These are phyloP conservation scores for Cydonia oblonga DNA, from an alignment of 331 rosid species.

Conservation along the genomic window DNA sequence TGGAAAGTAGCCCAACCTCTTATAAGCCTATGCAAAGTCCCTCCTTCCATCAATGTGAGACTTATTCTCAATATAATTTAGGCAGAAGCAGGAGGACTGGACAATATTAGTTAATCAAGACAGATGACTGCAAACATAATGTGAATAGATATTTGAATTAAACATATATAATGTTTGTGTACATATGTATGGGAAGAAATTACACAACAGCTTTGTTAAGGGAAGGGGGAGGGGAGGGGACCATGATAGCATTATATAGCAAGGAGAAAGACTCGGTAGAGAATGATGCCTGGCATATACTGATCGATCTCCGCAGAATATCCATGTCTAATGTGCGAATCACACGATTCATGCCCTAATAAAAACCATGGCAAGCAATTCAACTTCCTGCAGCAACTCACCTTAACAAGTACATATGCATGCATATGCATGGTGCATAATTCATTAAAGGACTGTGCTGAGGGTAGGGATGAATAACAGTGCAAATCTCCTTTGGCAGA, in stretches of 20 bases:
- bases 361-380: conserved; percentile 6
- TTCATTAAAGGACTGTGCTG: background rate
- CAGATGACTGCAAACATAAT: background rate
- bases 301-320: conserved; percentile 20
- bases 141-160: background rate
- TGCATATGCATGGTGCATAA: background rate
- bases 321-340: conserved; percentile 35
- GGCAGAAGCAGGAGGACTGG: background rate
- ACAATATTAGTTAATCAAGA: background rate
- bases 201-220: background rate
- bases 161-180: too few species aligned
- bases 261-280: conserved; percentile 4
- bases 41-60: too few species aligned
- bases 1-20: too few species aligned
- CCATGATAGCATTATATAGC: conserved; percentile 20
- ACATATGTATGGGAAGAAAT: background rate
- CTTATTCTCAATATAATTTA: too few species aligned
- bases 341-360: background rate
- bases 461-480: conserved; percentile 48
- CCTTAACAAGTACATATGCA: background rate
- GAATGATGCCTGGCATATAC: conserved; percentile 55
- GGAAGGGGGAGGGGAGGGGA: conserved; percentile 15
- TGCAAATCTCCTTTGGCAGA: conserved; percentile 50
- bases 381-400: conserved; percentile 5
- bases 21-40: too few species aligned